Percentiles rank a stretch among this genome's conserved stretches.
phyloP scores from a whole-genome alignment of 257 asterid species.

The Asclepias syriaca region DNA sequence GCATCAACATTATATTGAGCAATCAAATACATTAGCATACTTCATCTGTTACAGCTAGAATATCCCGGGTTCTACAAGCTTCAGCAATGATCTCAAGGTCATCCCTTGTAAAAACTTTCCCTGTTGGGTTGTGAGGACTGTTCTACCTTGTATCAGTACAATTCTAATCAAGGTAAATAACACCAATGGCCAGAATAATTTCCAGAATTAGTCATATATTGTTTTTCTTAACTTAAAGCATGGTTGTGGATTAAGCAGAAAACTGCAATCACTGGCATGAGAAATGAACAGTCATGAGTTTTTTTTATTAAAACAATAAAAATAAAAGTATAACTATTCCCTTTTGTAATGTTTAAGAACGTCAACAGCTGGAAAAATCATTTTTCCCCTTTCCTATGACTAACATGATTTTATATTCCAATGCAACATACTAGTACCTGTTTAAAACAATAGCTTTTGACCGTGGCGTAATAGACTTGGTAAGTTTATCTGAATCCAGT shows the following conservation, averaged over 20 bases:
- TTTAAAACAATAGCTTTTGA: conserved; percentile 81
- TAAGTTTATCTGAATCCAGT: conserved; percentile 50
- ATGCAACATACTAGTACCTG: conserved; percentile 41
- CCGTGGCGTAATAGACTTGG: conserved; percentile 44
- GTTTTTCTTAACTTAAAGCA: background rate
- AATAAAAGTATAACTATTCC: too few species aligned
- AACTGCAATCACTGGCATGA: background rate
- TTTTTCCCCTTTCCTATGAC: background rate
- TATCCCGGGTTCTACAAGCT: conserved; percentile 64
- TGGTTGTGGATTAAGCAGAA: background rate
- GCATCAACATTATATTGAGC: background rate
- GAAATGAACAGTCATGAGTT: background rate
- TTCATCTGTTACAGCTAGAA: conserved; percentile 88
- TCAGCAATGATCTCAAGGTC: conserved; percentile 86
- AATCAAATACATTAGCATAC: conserved; percentile 38
- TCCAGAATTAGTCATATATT: background rate
- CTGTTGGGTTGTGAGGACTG: conserved; percentile 99
- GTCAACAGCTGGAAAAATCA: background rate
- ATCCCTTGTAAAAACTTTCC: conserved; percentile 66
- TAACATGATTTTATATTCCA: background rate
- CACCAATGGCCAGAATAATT: background rate
- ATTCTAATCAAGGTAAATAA: conserved; percentile 9
- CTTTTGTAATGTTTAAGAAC: background rate
- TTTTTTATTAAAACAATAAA: too few species aligned
- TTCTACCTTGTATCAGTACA: conserved; percentile 33